phyloP scores from a whole-genome alignment of 495 filamentous ascomycete species.

The Lasiosphaeris hirsuta region DNA sequence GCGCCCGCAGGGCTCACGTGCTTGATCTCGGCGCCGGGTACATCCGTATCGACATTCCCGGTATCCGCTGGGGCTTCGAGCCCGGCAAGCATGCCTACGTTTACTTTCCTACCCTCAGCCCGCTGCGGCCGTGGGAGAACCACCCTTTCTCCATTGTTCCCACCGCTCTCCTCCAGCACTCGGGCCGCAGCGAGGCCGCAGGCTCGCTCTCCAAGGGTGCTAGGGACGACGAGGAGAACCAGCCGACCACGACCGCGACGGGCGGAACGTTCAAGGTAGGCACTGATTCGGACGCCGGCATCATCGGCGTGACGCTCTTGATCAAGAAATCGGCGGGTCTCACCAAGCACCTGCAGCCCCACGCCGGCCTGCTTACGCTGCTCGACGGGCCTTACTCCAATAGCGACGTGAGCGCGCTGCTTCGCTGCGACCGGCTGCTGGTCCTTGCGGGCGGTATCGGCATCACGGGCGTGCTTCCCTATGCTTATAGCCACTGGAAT shows the following conservation, averaged over 20 bases:
- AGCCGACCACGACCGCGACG: too few species aligned
- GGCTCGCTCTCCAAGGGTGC: too few species aligned
- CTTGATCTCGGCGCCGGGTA: slow-evolving; percentile 34
- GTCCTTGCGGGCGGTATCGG: slow-evolving; percentile 46
- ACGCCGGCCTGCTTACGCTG: slow-evolving; percentile 23
- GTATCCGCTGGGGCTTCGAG: too few species aligned
- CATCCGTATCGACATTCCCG: slow-evolving; percentile 35
- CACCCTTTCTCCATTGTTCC: slow-evolving; percentile 41
- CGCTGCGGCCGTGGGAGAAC: slow-evolving; percentile 44
- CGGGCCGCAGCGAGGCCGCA: too few species aligned
- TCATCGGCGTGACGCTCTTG: slow-evolving; percentile 28
- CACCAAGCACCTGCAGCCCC: slow-evolving; percentile 22
- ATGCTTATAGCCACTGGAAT: slow-evolving; percentile 28
- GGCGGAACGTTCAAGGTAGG: too few species aligned
- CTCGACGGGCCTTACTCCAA: slow-evolving; percentile 32
- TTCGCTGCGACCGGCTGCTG: slow-evolving; percentile 32
- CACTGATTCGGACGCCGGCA: too few species aligned
- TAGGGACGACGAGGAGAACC: too few species aligned
- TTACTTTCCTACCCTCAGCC: slow-evolving; percentile 42
- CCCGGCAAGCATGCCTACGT: slow-evolving; percentile 41
- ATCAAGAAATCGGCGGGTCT: slow-evolving; percentile 28
- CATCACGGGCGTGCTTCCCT: slow-evolving; percentile 37
- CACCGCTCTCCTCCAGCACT: too few species aligned
- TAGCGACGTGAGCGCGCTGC: slow-evolving; percentile 3
- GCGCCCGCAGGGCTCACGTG: slow-evolving; percentile 29